These are phyloP conservation scores for Bipolaris victoriae DNA, from an alignment of 2,329 filamentous ascomycete genomes.

Conservation along the genomic window DNA sequence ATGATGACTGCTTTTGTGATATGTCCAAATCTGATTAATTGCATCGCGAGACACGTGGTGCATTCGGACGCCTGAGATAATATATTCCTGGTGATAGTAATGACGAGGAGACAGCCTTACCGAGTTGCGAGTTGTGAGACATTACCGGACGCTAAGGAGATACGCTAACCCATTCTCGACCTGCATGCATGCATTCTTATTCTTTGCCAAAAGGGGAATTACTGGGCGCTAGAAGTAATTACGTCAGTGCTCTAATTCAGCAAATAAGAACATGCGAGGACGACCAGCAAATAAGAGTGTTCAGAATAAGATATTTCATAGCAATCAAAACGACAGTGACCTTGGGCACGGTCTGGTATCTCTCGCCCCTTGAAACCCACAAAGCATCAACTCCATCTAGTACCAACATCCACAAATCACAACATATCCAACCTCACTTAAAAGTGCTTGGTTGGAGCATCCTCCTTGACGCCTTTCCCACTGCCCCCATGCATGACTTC, in stretches of 20 bases:
- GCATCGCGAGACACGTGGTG: neutral
- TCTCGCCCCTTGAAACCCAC: neutral
- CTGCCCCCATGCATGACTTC: constrained; percentile 31
- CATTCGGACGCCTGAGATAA: neutral
- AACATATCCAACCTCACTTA: neutral
- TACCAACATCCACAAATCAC: neutral
- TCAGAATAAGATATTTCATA: neutral
- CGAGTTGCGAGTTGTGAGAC: neutral
- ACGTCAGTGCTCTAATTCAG: neutral
- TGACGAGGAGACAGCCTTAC: neutral
- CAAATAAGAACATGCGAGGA: neutral
- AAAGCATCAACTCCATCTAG: neutral
- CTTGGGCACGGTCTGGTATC: constrained; percentile 16
- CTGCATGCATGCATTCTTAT: neutral
- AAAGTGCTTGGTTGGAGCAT: constrained; percentile 22
- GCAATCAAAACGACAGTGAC: constrained; percentile 13
- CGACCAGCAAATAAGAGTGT: neutral
- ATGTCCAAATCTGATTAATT: neutral
- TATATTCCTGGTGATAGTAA: neutral
- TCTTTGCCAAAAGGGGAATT: neutral
- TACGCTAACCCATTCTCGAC: constrained; percentile 1
- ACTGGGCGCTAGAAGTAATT: neutral
- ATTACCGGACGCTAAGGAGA: too few species aligned
- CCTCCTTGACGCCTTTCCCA: constrained; percentile 21
- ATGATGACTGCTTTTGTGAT: neutral